Conservation (phyloP, 306 rosid species). For the Dryas drummondii region DNA sequence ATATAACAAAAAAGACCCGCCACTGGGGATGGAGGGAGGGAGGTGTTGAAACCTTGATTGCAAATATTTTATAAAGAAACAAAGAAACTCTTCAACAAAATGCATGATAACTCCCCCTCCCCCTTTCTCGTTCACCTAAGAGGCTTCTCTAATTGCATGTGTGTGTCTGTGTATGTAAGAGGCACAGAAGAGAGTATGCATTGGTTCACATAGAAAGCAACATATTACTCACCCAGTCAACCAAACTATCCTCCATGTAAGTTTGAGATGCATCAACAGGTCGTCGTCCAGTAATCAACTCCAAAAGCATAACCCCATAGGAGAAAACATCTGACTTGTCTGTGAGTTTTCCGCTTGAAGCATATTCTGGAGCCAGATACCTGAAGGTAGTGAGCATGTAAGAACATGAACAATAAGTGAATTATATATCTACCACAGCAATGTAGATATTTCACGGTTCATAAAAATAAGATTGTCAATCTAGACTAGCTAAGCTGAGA, state of each 20-base stretch:
- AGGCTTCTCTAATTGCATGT: too few relatives aligned
- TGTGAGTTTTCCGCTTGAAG: conserved; percentile 90
- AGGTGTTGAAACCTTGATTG: neutral
- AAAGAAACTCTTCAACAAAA: neutral
- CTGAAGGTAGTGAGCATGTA: conserved; percentile 40
- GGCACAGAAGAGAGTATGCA: too few relatives aligned
- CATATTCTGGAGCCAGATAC: conserved; percentile 97
- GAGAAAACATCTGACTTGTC: conserved; percentile 98
- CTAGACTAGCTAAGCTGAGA: neutral
- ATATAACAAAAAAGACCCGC: too few relatives aligned
- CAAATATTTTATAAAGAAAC: neutral
- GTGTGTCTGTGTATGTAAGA: too few relatives aligned
- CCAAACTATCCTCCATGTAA: conserved; percentile 85
- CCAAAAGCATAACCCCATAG: conserved; percentile 90
- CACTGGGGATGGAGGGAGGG: too few relatives aligned
- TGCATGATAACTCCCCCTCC: neutral
- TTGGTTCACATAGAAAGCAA: neutral
- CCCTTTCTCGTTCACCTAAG: too few relatives aligned
- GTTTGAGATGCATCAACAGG: conserved; percentile 74
- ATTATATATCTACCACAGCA: neutral
- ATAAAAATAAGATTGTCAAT: neutral
- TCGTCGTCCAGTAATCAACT: conserved; percentile 79
- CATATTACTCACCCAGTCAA: conserved; percentile 81
- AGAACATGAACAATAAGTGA: conserved; percentile 8
- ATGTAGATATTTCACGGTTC: neutral